Evolutionary conservation across 2,329 filamentous ascomycete species (phyloP), one percentile per base, ranked within the genome.

Genomic region (Metarhizium guizhouense): DNA sequence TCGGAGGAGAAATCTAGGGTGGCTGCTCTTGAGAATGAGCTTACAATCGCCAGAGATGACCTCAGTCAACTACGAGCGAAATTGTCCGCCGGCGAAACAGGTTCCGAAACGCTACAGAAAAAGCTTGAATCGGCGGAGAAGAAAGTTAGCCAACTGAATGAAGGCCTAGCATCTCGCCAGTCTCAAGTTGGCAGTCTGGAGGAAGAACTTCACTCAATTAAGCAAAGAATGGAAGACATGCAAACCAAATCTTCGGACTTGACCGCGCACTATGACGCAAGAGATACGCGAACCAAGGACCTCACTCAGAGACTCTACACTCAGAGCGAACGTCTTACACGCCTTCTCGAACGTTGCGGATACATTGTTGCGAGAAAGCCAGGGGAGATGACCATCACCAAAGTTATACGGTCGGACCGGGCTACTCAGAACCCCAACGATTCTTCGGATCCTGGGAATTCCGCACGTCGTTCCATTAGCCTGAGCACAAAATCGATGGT

Each of bases 291-390:
- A 59, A 86, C 90, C 5, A 90, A 89, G 67, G 90, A 96, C 60
- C 76, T 97, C 13, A 95, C 91, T 1, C 87, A 91, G 64, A 84
- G 86, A 55, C 77, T 96, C 4, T 95, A 90, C 67, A 80, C 84
- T 1, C 89, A 96, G 59, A 92, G 94, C 59, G 88, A 95, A 62
- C 86, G 90, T 29, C 77, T 96, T n/a, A 82, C 83, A 57, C 84
- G 87, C 53, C 82, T 99, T 51, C 77, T 99, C 0, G 92, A 97
- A 66, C 83, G 90, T 34, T 78, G 97, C 4, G 93, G 93, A 13
- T 96, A 94, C 66, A 84, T 87, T 0, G 81, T 97, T 16, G 83
- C 84, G 2, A 84, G 90, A 38, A 84, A 90, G 59, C 84, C 87
- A 45, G 82, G 83, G 25, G 78, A 78, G 14, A 90, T 95, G 81